Evolutionary conservation across 164 flowering plant genomes (phyloP).

Genomic region (Vitis rotundifolia): DNA sequence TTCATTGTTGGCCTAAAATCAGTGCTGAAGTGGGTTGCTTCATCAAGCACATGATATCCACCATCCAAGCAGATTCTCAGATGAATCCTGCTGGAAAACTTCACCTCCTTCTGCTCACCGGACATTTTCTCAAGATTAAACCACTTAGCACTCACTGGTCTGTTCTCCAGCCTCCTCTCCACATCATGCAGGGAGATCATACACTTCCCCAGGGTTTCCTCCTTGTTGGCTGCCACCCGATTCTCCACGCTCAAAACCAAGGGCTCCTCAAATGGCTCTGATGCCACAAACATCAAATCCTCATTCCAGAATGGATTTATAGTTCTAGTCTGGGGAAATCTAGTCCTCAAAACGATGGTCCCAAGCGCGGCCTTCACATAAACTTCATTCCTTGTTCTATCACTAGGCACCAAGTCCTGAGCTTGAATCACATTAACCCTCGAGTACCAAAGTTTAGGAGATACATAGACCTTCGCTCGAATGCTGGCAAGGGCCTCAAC

Average conservation of each 20-base stretch:
- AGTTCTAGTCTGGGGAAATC: constrained; percentile 23
- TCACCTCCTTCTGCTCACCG: constrained; percentile 23
- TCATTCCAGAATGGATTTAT: constrained; percentile 56
- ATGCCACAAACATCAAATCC: constrained; percentile 55
- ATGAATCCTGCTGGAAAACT: constrained; percentile 31
- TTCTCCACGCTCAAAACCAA: constrained; percentile 22
- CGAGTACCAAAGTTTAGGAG: constrained; percentile 62
- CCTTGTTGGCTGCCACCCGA: constrained; percentile 22
- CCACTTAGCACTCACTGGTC: constrained; percentile 27
- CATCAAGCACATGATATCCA: constrained; percentile 37
- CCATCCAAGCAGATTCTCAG: constrained; percentile 32
- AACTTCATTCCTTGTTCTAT: constrained; percentile 32
- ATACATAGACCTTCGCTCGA: constrained; percentile 55
- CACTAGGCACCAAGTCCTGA: constrained; percentile 43
- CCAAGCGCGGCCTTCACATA: constrained; percentile 42
- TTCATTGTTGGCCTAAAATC: constrained; percentile 27
- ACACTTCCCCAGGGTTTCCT: constrained; percentile 18
- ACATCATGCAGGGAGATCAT: constrained; percentile 11
- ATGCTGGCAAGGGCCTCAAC: constrained; percentile 35
- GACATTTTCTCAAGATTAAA: constrained; percentile 25
- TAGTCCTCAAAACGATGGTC: constrained; percentile 33
- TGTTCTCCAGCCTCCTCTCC: constrained; percentile 28
- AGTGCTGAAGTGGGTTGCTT: constrained; percentile 28
- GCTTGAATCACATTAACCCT: constrained; percentile 60
- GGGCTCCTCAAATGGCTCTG: constrained; percentile 50